Evolutionary conservation across 805 yeast species (phyloP), one percentile per base, ranked within the genome.

Genomic region (Lipomyces kockii): DNA sequence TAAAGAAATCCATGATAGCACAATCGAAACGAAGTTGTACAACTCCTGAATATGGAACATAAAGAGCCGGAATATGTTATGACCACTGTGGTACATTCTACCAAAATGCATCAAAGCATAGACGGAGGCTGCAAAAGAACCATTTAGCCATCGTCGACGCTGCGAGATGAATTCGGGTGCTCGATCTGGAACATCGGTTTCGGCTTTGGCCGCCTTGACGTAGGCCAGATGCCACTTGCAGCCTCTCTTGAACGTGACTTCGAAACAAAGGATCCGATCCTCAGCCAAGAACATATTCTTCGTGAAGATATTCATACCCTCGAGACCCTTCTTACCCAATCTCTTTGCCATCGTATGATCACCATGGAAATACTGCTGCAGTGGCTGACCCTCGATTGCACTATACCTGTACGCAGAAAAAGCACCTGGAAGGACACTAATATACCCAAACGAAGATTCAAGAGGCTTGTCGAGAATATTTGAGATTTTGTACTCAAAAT

Each of bases 241-340:
- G 11, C 82, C 83, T 49, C 79, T 78, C 74, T 87, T 87, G 64
- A 88, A 87, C 20, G 85, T 86, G 62, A 87, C 83, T 72, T 87
- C 90, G 74, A 84, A 85, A 77, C 90, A 87, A 68, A 87, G 79
- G 71, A 87, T 87, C 73, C 90, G 84, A 74, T 87, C 90, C 77
- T 87, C 90, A 64, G 90, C 90, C 71, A 87, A 78, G 73, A 87
- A 87, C 90, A 87, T 87, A 75, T 87, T 87, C 65, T 87, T 86
- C 29, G 88, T 84, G 79, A 87, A 87, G 70, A 87, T 86, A 72
- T 84, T 87, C 78, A 85, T 83, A 2, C 87, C 89, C 69, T 86
- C 87, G 53, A 86, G 78, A 11, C 87, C 87, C 72, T 80, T 79
- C 35, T 85, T 86, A 61, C 87, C 85, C 60, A 81, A 71, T 1